Conservation (phyloP, 1,284 basidiomycete species). For the Apiotrichum veenhuisii region DNA sequence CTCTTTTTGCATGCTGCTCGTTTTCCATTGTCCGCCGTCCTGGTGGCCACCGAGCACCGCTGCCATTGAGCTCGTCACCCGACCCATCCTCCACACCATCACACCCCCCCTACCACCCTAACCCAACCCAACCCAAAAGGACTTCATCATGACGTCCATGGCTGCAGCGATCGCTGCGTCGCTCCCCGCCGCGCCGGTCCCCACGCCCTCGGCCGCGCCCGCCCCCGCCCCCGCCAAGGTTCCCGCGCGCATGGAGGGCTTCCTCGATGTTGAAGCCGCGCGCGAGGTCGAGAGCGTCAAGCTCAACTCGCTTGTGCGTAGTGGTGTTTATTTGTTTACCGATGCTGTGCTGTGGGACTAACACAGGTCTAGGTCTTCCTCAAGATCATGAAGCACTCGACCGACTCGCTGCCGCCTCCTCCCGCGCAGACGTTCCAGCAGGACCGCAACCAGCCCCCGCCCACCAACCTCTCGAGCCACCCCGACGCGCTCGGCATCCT, state of each 20-base stretch:
- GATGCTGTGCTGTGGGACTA: neutral
- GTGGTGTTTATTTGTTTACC: no score
- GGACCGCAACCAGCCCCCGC: conserved; percentile 43
- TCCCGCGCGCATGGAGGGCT: conserved; percentile 81
- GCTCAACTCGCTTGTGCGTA: conserved; percentile 74
- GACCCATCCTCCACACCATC: neutral
- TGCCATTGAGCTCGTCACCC: neutral
- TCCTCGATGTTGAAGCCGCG: conserved; percentile 83
- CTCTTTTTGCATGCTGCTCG: neutral
- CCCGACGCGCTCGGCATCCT: conserved; percentile 75
- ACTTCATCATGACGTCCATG: conserved; percentile 61
- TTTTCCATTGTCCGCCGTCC: neutral
- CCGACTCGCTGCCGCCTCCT: conserved; percentile 46
- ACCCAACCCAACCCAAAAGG: conserved; percentile 17
- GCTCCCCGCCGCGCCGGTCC: conserved; percentile 57
- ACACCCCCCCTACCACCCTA: neutral
- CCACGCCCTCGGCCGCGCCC: conserved; percentile 57
- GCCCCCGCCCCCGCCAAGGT: conserved; percentile 57
- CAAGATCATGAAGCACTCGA: conserved; percentile 78
- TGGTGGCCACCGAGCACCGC: neutral
- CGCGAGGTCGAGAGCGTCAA: conserved; percentile 73
- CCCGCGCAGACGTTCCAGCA: conserved; percentile 33
- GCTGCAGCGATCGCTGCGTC: conserved; percentile 77
- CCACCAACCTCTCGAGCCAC: conserved; percentile 40
- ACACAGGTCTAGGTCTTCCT: conserved; percentile 69